Base-by-base conservation (phyloP, 1,139 yeast species). In the Geotrichum siamense region DNA sequence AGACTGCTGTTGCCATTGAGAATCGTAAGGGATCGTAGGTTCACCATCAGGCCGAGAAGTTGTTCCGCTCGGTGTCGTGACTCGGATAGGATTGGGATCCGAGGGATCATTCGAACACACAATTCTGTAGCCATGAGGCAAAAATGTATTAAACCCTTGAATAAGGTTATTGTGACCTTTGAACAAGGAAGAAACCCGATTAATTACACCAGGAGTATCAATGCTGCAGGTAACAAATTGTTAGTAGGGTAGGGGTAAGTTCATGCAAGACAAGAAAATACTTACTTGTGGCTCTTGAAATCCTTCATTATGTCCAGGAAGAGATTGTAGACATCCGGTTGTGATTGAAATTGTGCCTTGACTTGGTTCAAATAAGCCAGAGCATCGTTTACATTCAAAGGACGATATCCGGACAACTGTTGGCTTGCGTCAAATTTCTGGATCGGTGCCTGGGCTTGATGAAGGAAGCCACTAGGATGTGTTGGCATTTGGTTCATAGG, bases 151-250 rank as follows among this genome's bases (percentile, higher is more conserved):
- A 66, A 91, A 93, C 0, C 99, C 98, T 65, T 91, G 97, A 52
- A 91, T 89, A 58, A 91, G 72, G 55, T 78, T 78, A 2, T 96
- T 96, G 63, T 87, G 96, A 3, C 97, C 98, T 51, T 87, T 76
- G 62, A 91, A 91, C 49, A 91, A 68, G 1, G 84, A 76, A 0
- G 96, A 86, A 0, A 91, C 98, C 48, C 98, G 74, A 59, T 87
- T 96, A 60, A 91, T 91, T 29, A 91, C 99, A 17, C 97, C 99
- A 0, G 98, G 98, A 1, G 99, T 91, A 63, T 93, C 97, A 58
- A 91, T 89, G 53, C 85, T 77, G 56, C 4, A 43, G 32, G 34
- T 5, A 9, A 12, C 3, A 45, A 34, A 13, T 20, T 17, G 43
- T 38, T 38, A 26, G 38, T 12, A 39, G 27, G 37, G 33, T 21